phyloP scores from a whole-genome alignment of 371 early-diverging fungal species.

The Lichtheimia ramosa region DNA sequence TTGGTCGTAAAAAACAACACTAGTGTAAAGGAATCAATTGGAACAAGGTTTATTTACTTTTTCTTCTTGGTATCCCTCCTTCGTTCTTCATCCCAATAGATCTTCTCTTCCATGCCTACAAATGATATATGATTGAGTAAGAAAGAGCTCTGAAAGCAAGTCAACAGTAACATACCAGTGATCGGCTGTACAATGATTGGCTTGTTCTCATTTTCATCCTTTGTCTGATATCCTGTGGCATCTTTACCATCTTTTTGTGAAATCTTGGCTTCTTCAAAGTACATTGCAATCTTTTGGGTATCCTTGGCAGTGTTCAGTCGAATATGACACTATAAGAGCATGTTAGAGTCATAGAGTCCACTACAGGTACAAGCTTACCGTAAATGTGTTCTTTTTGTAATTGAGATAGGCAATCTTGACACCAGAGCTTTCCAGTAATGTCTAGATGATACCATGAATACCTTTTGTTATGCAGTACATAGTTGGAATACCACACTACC shows the following conservation, averaged over 20 bases:
- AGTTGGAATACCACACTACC: constrained; percentile 4
- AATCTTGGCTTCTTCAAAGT: constrained; percentile 21
- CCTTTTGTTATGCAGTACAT: neutral
- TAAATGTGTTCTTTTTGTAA: constrained; percentile 27
- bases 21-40: too few relatives aligned
- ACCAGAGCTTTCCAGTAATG: constrained; percentile 31
- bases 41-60: too few relatives aligned
- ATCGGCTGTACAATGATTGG: constrained; percentile 9
- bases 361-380: constrained; percentile 4
- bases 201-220: constrained; percentile 1
- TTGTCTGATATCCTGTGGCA: constrained; percentile 15
- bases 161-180: constrained; percentile 8
- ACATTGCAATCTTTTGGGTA: constrained; percentile 19
- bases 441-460: neutral
- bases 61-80: too few relatives aligned
- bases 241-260: constrained; percentile 29
- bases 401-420: constrained; percentile 29
- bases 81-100: constrained; percentile 20
- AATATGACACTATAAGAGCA: constrained; percentile 23
- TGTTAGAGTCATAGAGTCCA: neutral
- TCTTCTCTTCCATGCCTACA: constrained; percentile 15
- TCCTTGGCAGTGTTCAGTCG: constrained; percentile 30
- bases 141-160: neutral
- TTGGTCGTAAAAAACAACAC: too few relatives aligned
- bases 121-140: neutral